Evolutionary conservation across 345 rosid species (phyloP).

Genomic region (Eucalyptus albens): DNA sequence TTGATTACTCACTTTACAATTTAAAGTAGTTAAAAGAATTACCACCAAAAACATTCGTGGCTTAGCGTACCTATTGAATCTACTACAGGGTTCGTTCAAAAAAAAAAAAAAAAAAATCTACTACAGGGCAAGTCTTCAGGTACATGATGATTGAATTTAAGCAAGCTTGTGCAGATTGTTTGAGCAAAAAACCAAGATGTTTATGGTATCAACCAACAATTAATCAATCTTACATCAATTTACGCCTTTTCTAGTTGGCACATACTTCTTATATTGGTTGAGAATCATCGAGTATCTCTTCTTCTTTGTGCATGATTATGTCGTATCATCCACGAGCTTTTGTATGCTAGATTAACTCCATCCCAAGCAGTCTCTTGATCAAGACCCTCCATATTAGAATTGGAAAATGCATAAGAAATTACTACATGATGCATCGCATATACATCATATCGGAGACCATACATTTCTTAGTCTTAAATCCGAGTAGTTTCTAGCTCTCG

Average conservation of each 20-base stretch:
- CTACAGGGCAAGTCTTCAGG: neutral
- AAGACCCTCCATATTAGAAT: neutral
- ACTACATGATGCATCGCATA: neutral
- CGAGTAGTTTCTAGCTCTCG: neutral
- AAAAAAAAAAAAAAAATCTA: no score
- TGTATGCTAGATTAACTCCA: neutral
- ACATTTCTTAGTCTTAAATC: neutral
- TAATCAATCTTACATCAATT: neutral
- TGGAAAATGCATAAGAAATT: neutral
- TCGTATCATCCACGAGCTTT: neutral
- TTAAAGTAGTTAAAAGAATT: neutral
- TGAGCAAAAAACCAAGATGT: neutral
- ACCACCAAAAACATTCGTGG: neutral
- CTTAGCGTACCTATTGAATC: neutral
- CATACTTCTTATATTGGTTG: neutral
- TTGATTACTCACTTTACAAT: neutral
- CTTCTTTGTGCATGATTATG: neutral
- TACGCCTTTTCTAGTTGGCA: neutral
- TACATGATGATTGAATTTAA: neutral
- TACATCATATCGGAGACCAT: neutral
- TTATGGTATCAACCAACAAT: neutral
- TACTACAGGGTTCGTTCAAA: neutral
- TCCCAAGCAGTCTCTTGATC: neutral
- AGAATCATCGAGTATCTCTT: neutral
- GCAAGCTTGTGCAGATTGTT: neutral